Percentiles rank a stretch among this genome's conserved stretches.
Evolutionary conservation across 441 rosid genomes (phyloP).

Genomic region (Sinapis alba): DNA sequence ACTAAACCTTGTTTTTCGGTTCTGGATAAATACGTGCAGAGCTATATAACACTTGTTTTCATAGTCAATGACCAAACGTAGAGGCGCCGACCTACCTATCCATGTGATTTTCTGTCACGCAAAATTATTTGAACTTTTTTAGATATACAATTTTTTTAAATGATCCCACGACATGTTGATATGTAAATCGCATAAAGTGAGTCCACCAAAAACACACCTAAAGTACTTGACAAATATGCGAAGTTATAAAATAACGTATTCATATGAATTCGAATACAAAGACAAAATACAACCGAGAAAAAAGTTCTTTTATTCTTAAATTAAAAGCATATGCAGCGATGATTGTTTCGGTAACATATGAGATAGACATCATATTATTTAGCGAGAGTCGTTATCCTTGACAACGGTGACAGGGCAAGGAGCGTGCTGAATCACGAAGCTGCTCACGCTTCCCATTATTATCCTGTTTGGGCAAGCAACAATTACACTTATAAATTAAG

Average conservation of each 20-base stretch:
- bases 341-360: background rate
- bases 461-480: conserved; percentile 50
- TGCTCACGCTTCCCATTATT: conserved; percentile 80
- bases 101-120: background rate
- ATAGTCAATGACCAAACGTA: background rate
- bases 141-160: background rate
- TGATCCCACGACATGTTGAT: background rate
- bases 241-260: too few relatives aligned
- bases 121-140: too few relatives aligned
- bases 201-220: background rate
- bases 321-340: conserved; percentile 5
- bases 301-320: conserved; percentile 2
- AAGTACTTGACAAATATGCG: too few relatives aligned
- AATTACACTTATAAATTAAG: background rate
- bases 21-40: too few relatives aligned
- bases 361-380: background rate
- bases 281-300: background rate
- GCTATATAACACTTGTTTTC: background rate
- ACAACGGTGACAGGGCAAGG: conserved; percentile 84
- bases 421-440: conserved; percentile 65
- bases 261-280: background rate
- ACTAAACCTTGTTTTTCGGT: too few relatives aligned
- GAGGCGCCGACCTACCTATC: background rate
- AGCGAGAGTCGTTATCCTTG: conserved; percentile 44
- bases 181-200: background rate